Base-by-base conservation (phyloP, 2,329 filamentous ascomycete genomes). In the Colletotrichum truncatum region DNA sequence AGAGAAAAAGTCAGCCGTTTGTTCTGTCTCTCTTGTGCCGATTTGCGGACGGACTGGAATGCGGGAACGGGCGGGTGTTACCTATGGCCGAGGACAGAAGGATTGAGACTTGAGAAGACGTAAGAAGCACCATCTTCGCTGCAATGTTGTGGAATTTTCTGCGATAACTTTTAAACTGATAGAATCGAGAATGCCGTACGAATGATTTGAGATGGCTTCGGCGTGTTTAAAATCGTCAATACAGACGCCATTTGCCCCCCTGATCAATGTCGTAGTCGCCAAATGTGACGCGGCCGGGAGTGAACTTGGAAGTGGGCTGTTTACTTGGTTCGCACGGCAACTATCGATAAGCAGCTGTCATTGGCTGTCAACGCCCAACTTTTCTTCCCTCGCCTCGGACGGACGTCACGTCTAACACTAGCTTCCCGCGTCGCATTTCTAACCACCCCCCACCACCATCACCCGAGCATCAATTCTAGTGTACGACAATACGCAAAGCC, bases 51-150 rank as follows among this genome's bases (percentile, higher is more conserved):
- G 28, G 49, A 45, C 49, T 67, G 68, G 59, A 64, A 48, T 65
- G 36, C 55, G 60, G 51, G 32, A 48, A 65, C 43, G 55, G 38
- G 62, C 51, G 53, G 45, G 60, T 76, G 83, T 64, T 84, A 93
- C 91, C 83, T 67, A 93, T 87, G 38, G 80, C 76, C 9, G 86
- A 85, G 25, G 91, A 90, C 64, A 91, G 80, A 65, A 90, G 81
- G 66, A 93, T 80, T 36, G 91, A 92, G 58, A 93, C 90, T 80
- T 93, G 91, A 9, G 87, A 84, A 14, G 89, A 89, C 6, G 89
- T 89, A 72, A 93, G 85, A 69, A 93, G 80, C 73, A 91, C 66
- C 65, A 67, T 64, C 53, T 25, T 34, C 6, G 51, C 39, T 16
- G 48, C 30, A 41, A 7, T 32, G 9, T 43, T 49, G 16, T 5